Evolutionary conservation across 2,329 filamentous ascomycete genomes (phyloP).

Genomic region (Pseudomassariella vexata): DNA sequence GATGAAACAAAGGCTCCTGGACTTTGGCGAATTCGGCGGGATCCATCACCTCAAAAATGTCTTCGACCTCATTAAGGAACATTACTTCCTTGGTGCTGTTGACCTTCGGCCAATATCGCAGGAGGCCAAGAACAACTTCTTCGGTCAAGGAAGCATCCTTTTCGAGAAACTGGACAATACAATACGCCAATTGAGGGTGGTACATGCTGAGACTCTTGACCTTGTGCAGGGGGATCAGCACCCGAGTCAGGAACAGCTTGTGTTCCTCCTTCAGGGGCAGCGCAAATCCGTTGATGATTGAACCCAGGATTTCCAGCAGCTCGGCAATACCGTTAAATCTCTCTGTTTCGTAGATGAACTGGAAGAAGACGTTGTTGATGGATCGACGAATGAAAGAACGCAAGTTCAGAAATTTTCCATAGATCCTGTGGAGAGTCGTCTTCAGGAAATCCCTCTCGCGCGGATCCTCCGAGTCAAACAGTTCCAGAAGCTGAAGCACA

Average conservation of each 20-base stretch:
- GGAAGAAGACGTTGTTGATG: conserved; percentile 99
- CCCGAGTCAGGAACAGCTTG: conserved; percentile 92
- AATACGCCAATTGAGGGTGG: conserved; percentile 95
- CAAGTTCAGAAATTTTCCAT: conserved; percentile 97
- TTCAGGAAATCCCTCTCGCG: conserved; percentile 96
- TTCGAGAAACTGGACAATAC: conserved; percentile 97
- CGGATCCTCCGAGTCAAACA: conserved; percentile 97
- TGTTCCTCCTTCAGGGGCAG: conserved; percentile 96
- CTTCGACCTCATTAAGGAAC: conserved; percentile 98
- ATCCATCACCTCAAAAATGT: conserved; percentile 99
- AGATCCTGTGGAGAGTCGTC: conserved; percentile 95
- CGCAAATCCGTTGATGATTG: conserved; percentile 98
- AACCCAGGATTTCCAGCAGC: conserved; percentile 90
- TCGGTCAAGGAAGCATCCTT: conserved; percentile 96
- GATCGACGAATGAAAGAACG: conserved; percentile 95
- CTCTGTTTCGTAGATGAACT: conserved; percentile 98
- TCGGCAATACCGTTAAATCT: conserved; percentile 98
- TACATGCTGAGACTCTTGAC: conserved; percentile 99
- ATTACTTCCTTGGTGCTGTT: conserved; percentile 99
- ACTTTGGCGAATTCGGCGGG: conserved; percentile 98
- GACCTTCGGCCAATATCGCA: conserved; percentile 98
- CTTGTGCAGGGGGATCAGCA: conserved; percentile 91
- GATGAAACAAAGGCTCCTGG: conserved; percentile 94
- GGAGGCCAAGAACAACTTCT: conserved; percentile 90
- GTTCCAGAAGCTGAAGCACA: conserved; percentile 89